Evolutionary conservation across 192 early-diverging fungal species (phyloP).

Genomic region (Podila minutissima): DNA sequence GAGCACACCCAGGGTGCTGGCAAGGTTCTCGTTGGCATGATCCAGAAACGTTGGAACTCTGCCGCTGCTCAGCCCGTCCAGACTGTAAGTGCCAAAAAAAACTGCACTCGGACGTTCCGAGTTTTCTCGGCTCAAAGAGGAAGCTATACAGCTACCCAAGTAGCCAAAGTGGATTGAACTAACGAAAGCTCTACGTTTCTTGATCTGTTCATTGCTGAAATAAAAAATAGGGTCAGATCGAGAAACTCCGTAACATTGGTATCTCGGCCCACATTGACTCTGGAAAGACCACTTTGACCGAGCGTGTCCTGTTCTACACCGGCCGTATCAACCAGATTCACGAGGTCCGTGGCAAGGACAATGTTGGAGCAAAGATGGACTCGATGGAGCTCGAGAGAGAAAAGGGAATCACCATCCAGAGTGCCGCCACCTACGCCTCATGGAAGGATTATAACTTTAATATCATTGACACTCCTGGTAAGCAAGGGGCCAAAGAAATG

Average conservation of each 20-base stretch:
- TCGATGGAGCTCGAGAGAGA: slow-evolving; percentile 99
- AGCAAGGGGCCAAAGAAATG: background rate
- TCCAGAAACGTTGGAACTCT: slow-evolving; percentile 53
- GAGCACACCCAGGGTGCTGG: slow-evolving; percentile 23
- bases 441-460: slow-evolving; percentile 85
- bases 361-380: slow-evolving; percentile 99
- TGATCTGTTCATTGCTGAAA: background rate
- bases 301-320: slow-evolving; percentile 86
- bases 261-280: slow-evolving; percentile 92
- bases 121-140: too few species aligned
- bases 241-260: slow-evolving; percentile 84
- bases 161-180: too few species aligned
- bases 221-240: slow-evolving; percentile 60
- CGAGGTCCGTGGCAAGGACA: slow-evolving; percentile 87
- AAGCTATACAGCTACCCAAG: too few species aligned
- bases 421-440: slow-evolving; percentile 85
- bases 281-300: slow-evolving; percentile 88
- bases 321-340: slow-evolving; percentile 92
- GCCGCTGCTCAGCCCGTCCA: slow-evolving; percentile 40
- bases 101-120: background rate
- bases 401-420: slow-evolving; percentile 91
- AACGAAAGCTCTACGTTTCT: too few species aligned
- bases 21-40: slow-evolving; percentile 48
- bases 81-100: slow-evolving; percentile 10
- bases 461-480: slow-evolving; percentile 91